These are phyloP conservation scores for Jamesozyma lodderae DNA, from an alignment of 805 yeast species.

Conservation along the genomic window DNA sequence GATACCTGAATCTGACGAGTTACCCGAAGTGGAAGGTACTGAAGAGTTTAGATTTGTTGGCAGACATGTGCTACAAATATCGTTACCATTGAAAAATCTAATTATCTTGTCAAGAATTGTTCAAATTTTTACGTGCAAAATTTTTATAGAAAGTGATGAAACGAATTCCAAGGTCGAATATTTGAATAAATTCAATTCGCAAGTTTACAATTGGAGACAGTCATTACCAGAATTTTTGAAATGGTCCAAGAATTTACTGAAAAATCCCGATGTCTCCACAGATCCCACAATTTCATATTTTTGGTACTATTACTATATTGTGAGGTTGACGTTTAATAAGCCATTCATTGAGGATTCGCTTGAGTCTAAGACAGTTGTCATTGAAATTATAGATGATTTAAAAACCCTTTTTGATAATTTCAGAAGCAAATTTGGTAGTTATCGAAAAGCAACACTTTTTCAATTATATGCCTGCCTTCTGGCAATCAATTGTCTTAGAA, in stretches of 20 bases:
- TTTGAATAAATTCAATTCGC: slow-evolving; percentile 37
- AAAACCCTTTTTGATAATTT: slow-evolving; percentile 24
- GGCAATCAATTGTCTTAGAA: slow-evolving; percentile 24
- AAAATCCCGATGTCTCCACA: slow-evolving; percentile 33
- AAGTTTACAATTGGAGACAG: slow-evolving; percentile 44
- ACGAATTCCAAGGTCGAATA: slow-evolving; percentile 31
- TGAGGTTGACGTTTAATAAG: slow-evolving; percentile 48
- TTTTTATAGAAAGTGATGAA: slow-evolving; percentile 28
- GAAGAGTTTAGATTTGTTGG: slow-evolving; percentile 42
- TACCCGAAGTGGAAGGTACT: slow-evolving; percentile 57
- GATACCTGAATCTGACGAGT: slow-evolving; percentile 47
- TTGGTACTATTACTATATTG: slow-evolving; percentile 49
- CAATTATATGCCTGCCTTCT: slow-evolving; percentile 29
- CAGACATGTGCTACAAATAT: slow-evolving; percentile 25
- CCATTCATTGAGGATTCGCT: slow-evolving; percentile 43
- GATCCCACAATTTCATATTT: slow-evolving; percentile 48
- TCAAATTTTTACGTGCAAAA: slow-evolving; percentile 29
- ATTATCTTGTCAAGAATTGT: slow-evolving; percentile 35
- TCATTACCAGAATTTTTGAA: slow-evolving; percentile 39
- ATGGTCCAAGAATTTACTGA: slow-evolving; percentile 40
- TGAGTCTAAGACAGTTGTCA: slow-evolving; percentile 22
- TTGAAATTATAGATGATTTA: slow-evolving; percentile 25
- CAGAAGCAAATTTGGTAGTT: slow-evolving; percentile 17
- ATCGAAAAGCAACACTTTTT: slow-evolving; percentile 21
- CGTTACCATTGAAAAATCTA: slow-evolving; percentile 35